Base-by-base conservation (phyloP, 805 yeast genomes). In the Teunomyces gatunensis region DNA sequence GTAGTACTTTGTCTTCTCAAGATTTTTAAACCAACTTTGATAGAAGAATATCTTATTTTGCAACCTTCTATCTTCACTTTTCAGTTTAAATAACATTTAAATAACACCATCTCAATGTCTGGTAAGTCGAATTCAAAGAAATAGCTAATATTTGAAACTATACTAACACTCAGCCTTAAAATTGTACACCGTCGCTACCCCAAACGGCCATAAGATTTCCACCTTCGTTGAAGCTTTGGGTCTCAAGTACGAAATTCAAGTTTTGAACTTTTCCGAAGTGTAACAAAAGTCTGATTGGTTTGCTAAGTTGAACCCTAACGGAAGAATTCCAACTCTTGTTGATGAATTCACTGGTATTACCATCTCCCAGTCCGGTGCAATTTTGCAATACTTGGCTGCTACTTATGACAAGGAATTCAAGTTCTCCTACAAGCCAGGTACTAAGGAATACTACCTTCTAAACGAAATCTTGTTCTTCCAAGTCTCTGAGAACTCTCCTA, bases 281-380 rank as follows among this genome's bases (percentile, higher is more conserved):
- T 79, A 63, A 36, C 84, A 81, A 49, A 82, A 83, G 57, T 76
- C 78, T 51, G 78, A 72, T 5, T 79, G 84, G 83, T 84, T 69
- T 53, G 58, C 80, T 42, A 68, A 76, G 46, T 61, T 81, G 57
- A 81, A 83, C 60, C 83, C 84, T 15, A 82, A 83, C 55, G 87
- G 89, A 4, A 68, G 81, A 54, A 78, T 84, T 44, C 89, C 89
- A 25, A 73, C 83, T 0, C 61, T 84, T 30, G 67, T 68, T 1
- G 74, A 71, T 50, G 59, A 62, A 33, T 57, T 60, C 30, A 68
- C 74, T 4, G 83, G 81, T 3, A 69, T 70, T 25, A 65, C 77
- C 20, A 58, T 84, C 21, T 74, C 75, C 54, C 88, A 84, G 63
- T 72, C 83, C 25, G 87, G 78, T 28, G 86, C 88, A 1, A 83